Base-by-base conservation (phyloP, 805 yeast genomes). In the Teunomyces panamensis region DNA sequence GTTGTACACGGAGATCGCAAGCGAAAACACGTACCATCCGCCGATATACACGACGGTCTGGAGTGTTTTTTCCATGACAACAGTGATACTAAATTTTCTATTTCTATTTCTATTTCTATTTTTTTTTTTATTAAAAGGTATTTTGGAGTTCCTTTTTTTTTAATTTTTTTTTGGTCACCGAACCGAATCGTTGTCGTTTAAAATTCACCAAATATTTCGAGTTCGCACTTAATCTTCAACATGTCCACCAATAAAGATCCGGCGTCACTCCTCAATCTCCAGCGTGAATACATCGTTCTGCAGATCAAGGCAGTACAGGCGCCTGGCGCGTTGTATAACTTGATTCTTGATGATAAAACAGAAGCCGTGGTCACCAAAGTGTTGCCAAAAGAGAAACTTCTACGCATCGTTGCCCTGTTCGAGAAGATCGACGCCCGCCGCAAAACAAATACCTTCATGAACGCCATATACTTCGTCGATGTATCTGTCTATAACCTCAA, bases 391-490 rank as follows among this genome's bases (percentile, higher is more conserved):
- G 77, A 71, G 39, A 78, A 75, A 27, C 62, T 84, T 9, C 65
- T 84, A 7, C 65, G 79, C 33, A 60, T 78, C 42, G 87, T 82
- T 6, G 78, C 85, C 2, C 83, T 88, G 10, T 74, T 87, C 13
- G 90, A 84, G 57, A 65, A 71, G 51, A 71, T 89, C 14, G 92
- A 86, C 54, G 72, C 78, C 24, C 71, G 68, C 36, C 75, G 96
- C 53, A 78, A 78, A 37, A 76, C 82, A 13, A 84, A 83, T 62
- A 65, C 79, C 2, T 81, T 83, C 14, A 74, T 88, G 39, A 92
- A 86, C 54, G 97, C 90, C 5, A 71, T 94, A 8, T 94, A 94
- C 65, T 68, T 94, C 26, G 65, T 89, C 13, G 87, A 86, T 44
- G 90, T 96, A 0, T 67, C 82, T 4, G 66, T 69, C 30, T 89